Percentiles rank a stretch among this genome's conserved stretches.
Conservation (phyloP, 23 red algal genomes). For the Gracilaria domingensis region DNA sequence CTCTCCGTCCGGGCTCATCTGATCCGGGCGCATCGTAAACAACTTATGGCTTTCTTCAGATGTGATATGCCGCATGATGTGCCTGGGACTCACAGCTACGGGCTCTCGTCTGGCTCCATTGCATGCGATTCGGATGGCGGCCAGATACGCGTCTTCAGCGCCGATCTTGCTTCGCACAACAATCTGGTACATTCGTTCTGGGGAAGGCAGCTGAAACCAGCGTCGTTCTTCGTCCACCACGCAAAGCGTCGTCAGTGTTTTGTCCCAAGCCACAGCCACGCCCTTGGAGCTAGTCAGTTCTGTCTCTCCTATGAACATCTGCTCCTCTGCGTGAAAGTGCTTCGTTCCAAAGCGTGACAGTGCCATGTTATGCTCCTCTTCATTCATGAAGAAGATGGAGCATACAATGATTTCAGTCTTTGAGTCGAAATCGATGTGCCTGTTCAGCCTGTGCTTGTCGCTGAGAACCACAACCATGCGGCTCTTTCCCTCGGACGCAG, state of each 20-base stretch:
- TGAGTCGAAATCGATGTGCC: conserved; percentile 11
- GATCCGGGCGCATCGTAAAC: conserved; percentile 20
- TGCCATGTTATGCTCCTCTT: conserved; percentile 19
- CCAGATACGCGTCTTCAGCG: conserved; percentile 2
- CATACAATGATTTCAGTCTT: conserved; percentile 12
- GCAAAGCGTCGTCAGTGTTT: neutral
- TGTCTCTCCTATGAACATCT: neutral
- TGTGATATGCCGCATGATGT: conserved; percentile 13
- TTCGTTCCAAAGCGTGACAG: neutral
- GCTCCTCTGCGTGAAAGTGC: conserved; percentile 30
- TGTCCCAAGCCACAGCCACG: neutral
- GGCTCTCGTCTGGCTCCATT: neutral
- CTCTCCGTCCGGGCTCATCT: conserved; percentile 15
- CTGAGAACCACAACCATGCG: conserved; percentile 15
- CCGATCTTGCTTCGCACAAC: conserved; percentile 21
- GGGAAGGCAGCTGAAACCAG: neutral
- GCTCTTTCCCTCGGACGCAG: conserved; percentile 17
- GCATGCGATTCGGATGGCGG: conserved; percentile 8
- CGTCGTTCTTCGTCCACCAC: neutral
- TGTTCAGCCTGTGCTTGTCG: conserved; percentile 1
- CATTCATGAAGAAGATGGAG: conserved; percentile 30
- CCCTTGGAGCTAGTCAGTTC: neutral
- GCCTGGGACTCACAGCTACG: conserved; percentile 9
- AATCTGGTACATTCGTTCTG: conserved; percentile 18
- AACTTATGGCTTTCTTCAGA: neutral